A percentile compares a stretch with the other conserved stretches of the same genome.
phyloP scores from a whole-genome alignment of 1,139 yeast species.

The Geotrichum europaeum region DNA sequence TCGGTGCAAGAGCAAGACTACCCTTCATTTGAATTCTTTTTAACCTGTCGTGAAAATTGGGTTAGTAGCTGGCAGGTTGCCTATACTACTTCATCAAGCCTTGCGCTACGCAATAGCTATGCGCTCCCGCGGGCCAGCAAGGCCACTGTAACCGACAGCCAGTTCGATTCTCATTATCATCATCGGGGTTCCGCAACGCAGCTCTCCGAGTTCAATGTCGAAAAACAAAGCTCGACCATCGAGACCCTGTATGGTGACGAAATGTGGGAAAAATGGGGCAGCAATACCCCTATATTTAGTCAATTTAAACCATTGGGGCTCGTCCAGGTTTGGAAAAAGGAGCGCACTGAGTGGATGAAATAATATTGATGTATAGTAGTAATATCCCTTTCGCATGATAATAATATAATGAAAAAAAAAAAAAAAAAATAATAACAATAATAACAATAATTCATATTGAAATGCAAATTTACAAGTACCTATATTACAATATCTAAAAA shows the following conservation, averaged over 20 bases:
- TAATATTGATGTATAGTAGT: neutral
- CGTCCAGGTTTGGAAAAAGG: slow-evolving; percentile 13
- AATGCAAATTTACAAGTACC: neutral
- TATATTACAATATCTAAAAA: too few relatives aligned
- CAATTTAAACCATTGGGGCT: slow-evolving; percentile 12
- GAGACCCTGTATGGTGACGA: slow-evolving; percentile 14
- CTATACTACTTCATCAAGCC: neutral
- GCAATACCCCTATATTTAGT: slow-evolving; percentile 5
- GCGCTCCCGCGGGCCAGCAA: neutral
- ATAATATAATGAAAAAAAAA: neutral
- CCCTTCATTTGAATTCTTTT: slow-evolving; percentile 9
- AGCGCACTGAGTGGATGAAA: slow-evolving; percentile 11
- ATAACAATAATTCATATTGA: neutral
- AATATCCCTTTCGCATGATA: too few relatives aligned
- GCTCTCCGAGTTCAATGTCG: neutral
- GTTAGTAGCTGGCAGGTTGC: slow-evolving; percentile 5
- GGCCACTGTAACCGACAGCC: neutral
- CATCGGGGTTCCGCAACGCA: neutral
- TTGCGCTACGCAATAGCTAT: neutral
- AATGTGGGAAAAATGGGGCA: slow-evolving; percentile 16
- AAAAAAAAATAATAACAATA: neutral
- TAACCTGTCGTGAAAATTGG: slow-evolving; percentile 8
- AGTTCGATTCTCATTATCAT: too few relatives aligned
- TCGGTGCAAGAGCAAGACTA: slow-evolving; percentile 1
- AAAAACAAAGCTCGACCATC: neutral